Evolutionary conservation across 352 stramenopile genomes (phyloP), one percentile per base, ranked within the genome.

Genomic region (Phytophthora europaea): DNA sequence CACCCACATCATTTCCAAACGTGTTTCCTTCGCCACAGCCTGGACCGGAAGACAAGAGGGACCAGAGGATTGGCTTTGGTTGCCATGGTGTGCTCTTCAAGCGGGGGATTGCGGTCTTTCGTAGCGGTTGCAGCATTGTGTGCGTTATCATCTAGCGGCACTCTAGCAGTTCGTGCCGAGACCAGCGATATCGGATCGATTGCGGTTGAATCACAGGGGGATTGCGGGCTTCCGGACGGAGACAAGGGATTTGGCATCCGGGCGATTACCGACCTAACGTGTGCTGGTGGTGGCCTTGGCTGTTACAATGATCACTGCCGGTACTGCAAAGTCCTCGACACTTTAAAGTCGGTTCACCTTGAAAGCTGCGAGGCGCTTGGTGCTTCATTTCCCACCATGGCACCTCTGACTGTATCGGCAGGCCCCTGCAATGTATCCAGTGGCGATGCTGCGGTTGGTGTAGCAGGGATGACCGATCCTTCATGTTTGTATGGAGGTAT

Each of bases 251-350:
- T 78, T 22, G 80, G 80, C 38, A 82, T 87, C 43, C 67, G 66
- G 28, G 73, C 54, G 4, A 50, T 83, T 34, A 55, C 13, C 6
- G 80, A 88, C 48, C 9, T 36, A 13, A 61, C 60, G 15, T 85
- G 80, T 50, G 57, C 43, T 43, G 28, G 7, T 12, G 81, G 81
- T 65, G 79, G 81, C 3, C 65, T 86, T 38, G 81, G 79, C 9
- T 89, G 82, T 60, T 82, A 80, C 38, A 78, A 76, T 23, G 62
- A 81, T 50, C 57, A 79, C 63, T 88, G 81, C 43, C 79, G 79
- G 20, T 86, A 73, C 54, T 88, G 79, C 64, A 81, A 82, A 64
- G 26, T 76, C 1, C 1, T 54, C 4, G 70, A 77, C 23, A 85
- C 79, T 5, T 51, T 80, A 3, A 67, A 81, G 57, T 83, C 79